phyloP scores from a whole-genome alignment of 148 eudicot species.

The Fagopyrum esculentum region DNA sequence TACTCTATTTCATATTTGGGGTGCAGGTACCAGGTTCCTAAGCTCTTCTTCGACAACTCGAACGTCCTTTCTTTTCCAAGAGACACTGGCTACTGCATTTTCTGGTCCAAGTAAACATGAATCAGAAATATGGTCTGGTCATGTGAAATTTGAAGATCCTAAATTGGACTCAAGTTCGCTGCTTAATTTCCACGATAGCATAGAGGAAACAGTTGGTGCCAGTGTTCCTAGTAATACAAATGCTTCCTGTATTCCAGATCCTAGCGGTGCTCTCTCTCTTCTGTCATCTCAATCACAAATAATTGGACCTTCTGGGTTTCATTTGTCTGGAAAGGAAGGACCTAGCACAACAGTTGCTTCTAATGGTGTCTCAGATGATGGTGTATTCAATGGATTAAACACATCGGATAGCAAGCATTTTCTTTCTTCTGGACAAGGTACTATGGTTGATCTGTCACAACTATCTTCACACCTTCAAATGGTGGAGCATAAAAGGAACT shows the following conservation, averaged over 20 bases:
- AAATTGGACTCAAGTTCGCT: background rate
- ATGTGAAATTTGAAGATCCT: slow-evolving; percentile 16
- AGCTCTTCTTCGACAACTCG: slow-evolving; percentile 22
- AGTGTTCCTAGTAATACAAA: background rate
- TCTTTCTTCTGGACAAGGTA: slow-evolving; percentile 27
- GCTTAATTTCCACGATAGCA: slow-evolving; percentile 1
- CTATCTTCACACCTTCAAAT: slow-evolving; percentile 59
- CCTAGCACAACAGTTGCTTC: too few relatives aligned
- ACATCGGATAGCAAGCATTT: background rate
- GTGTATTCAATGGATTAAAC: slow-evolving; percentile 17
- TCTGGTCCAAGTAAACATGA: slow-evolving; percentile 22
- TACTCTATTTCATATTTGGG: background rate
- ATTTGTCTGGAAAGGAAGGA: slow-evolving; percentile 10
- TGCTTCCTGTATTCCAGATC: background rate
- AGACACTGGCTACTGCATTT: slow-evolving; percentile 23
- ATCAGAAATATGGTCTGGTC: slow-evolving; percentile 9
- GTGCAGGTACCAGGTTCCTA: slow-evolving; percentile 31
- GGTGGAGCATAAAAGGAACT: slow-evolving; percentile 49
- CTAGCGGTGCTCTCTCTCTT: slow-evolving; percentile 89
- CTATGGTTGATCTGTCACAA: slow-evolving; percentile 51
- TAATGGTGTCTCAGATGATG: slow-evolving; percentile 14
- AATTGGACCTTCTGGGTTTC: background rate
- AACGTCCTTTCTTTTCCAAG: slow-evolving; percentile 43
- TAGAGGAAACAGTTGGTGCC: background rate
- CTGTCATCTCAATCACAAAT: slow-evolving; percentile 62